Base-by-base conservation (phyloP, 2,329 filamentous ascomycete species). In the Scedosporium apiospermum region DNA sequence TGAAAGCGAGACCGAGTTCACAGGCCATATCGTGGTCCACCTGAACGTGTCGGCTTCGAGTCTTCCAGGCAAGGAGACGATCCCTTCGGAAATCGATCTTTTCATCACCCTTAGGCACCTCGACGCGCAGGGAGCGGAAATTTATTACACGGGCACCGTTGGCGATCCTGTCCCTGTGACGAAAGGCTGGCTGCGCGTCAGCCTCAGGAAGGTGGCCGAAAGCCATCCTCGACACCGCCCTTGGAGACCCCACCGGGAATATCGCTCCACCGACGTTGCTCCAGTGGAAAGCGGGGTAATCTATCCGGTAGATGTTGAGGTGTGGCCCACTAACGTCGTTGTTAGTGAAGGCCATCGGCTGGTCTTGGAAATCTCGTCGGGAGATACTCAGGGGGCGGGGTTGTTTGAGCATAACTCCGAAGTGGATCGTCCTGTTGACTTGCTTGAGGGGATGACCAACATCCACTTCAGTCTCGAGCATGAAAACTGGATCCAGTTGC, bases 271-370 rank as follows among this genome's bases (percentile, higher is more conserved):
- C 0, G 85, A 88, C 64, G 80, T 83, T 2, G 76, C 77, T 57
- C 76, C 79, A 0, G 83, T 88, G 7, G 76, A 79, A 23, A 72
- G 76, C 0, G 81, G 80, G 0, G 80, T 84, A 62, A 74, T 85
- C 0, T 88, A 88, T 66, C 71, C 69, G 0, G 82, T 87, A 0
- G 85, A 88, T 65, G 75, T 88, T 0, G 85, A 88, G 68, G 70
- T 88, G 0, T 88, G 85, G 86, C 84, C 85, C 0, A 87, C 85
- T 0, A 85, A 84, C 64, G 82, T 87, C 0, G 73, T 86, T 9
- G 65, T 73, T 10, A 68, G 70, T 14, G 69, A 69, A 26, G 83
- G 83, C 0, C 80, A 76, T 0, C 77, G 74, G 66, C 67, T 87
- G 16, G 76, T 85, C 1, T 77, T 87, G 44, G 83, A 87, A 69